Evolutionary conservation across 106 monocot species (phyloP), one percentile per base, ranked within the genome.

Genomic region (Dioscorea dumetorum): DNA sequence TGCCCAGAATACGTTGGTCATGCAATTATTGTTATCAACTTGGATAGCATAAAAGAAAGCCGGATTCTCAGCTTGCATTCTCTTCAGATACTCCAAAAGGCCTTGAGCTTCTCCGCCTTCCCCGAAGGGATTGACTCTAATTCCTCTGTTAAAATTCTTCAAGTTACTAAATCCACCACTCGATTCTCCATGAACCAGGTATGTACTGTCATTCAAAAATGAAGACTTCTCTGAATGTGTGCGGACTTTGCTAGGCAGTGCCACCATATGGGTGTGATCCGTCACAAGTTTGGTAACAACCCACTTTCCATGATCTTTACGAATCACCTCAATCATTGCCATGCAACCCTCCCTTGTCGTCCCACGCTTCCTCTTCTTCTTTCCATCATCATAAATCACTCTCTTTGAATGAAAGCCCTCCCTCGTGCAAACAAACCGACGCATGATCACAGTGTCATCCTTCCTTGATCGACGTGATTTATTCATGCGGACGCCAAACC

Each of bases 1-100:
- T 12, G 91, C 86, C 95, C 95, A 95, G 33, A 95, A 91, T 20
- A 91, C 80, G 78, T 95, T 95, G 18, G 88, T 88, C 91, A 95
- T 78, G 50, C 88, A 88, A 75, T 86, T 91, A 34, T 88, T 86
- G 73, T 84, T 88, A 62, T 95, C 95, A 11, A 95, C 88, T 72
- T 95, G 95, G 72, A 95, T 76, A 10, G 91, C 95, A 70, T 95
- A 95, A 56, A 86, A 95, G 71, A 95, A 95, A 7, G 78, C 85
- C 49, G 91, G 88, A 48, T 84, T 91, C 68, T 91, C 84, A 31
- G 91, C 88, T 68, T 91, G 95, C 83, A 74, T 91, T 54, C 60
- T 80, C 72, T 82, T 82, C 35, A 95, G 77, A 72, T 95, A 88
- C 28, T 91, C 86, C 8, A 95, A 57, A 22, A 91, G 72, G 33